Evolutionary conservation across 345 rosid genomes (phyloP).

Genomic region (Pseudoturritis turrita): DNA sequence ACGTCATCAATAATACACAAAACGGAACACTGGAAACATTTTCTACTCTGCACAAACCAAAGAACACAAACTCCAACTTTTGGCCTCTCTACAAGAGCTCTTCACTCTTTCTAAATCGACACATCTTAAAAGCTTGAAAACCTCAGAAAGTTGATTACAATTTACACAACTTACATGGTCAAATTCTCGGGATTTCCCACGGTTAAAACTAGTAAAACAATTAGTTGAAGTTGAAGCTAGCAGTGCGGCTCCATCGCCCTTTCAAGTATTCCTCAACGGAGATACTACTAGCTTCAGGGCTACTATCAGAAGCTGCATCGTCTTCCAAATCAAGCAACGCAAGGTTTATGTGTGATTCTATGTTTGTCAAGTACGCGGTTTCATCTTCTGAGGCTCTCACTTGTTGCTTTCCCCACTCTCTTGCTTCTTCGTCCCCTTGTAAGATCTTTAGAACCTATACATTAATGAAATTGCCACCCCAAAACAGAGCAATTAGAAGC

Average conservation of each 20-base stretch:
- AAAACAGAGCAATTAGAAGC: not conserved
- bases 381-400: slow-evolving; percentile 51
- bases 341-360: slow-evolving; percentile 78
- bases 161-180: slow-evolving; percentile 24
- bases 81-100: slow-evolving; percentile 16
- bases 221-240: slow-evolving; percentile 56
- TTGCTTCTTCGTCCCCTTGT: slow-evolving; percentile 70
- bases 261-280: slow-evolving; percentile 70
- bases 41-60: slow-evolving; percentile 1
- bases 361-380: slow-evolving; percentile 44
- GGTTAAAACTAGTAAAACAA: slow-evolving; percentile 23
- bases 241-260: slow-evolving; percentile 76
- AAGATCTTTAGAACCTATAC: slow-evolving; percentile 73
- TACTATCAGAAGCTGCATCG: slow-evolving; percentile 56
- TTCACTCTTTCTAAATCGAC: slow-evolving; percentile 13
- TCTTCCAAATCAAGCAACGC: slow-evolving; percentile 78
- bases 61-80: not conserved
- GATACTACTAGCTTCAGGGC: slow-evolving; percentile 48
- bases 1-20: too few species aligned
- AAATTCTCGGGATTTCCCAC: not conserved
- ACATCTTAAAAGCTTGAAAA: slow-evolving; percentile 10
- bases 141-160: slow-evolving; percentile 19
- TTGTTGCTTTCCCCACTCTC: slow-evolving; percentile 61
- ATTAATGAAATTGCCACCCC: not conserved
- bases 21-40: not conserved